A percentile compares a stretch with the other conserved stretches of the same genome.
Evolutionary conservation across 371 early-diverging fungal genomes (phyloP).

Genomic region (Mycotypha africana): DNA sequence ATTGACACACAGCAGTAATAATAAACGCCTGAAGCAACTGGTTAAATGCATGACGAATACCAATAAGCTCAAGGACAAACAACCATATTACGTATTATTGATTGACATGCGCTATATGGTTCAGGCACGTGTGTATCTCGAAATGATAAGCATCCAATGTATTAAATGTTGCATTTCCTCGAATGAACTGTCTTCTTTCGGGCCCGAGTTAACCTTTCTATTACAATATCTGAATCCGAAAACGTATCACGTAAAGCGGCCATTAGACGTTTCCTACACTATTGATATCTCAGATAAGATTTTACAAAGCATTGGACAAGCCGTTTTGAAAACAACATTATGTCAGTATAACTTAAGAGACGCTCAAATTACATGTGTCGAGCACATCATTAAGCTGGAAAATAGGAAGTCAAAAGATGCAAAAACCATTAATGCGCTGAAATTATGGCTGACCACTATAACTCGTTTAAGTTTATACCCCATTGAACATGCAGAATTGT

Average conservation of each 20-base stretch:
- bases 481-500: conserved; percentile 28
- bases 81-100: conserved; percentile 24
- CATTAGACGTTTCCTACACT: conserved; percentile 6
- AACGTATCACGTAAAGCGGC: conserved; percentile 27
- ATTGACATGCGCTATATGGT: conserved; percentile 23
- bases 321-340: conserved; percentile 7
- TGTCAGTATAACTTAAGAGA: conserved; percentile 24
- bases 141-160: conserved; percentile 19
- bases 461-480: conserved; percentile 45
- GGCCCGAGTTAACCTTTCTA: conserved; percentile 45
- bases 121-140: conserved; percentile 17
- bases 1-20: not conserved
- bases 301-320: conserved; percentile 9
- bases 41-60: conserved; percentile 15
- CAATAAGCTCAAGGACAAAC: not conserved
- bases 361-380: conserved; percentile 25
- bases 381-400: conserved; percentile 36
- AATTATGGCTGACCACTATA: conserved; percentile 50
- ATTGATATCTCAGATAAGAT: conserved; percentile 14
- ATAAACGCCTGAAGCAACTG: conserved; percentile 5
- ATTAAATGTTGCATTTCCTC: conserved; percentile 17
- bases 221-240: conserved; percentile 47
- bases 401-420: conserved; percentile 26
- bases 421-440: conserved; percentile 28
- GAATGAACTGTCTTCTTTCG: conserved; percentile 24